Percentiles rank a stretch among this genome's conserved stretches.
Evolutionary conservation across 306 rosid genomes (phyloP).

Genomic region (Cyclanthera cordifolia): DNA sequence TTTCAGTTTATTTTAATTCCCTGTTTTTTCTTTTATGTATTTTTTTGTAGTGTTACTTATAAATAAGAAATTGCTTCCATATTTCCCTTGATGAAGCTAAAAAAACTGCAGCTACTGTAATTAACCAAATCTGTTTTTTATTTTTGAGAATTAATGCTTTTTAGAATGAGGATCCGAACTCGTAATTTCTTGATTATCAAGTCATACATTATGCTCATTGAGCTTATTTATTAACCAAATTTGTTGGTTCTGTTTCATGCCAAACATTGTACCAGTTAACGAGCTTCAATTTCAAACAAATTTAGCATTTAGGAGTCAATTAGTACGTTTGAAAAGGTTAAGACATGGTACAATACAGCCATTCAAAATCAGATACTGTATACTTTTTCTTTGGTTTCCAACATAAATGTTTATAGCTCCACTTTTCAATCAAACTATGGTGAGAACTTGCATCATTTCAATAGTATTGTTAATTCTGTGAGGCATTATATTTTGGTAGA

Average conservation of each 20-base stretch:
- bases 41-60: neutral
- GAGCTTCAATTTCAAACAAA: neutral
- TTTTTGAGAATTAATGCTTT: too few species aligned
- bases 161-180: too few species aligned
- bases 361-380: neutral
- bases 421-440: neutral
- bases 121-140: neutral
- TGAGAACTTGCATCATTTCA: neutral
- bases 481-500: neutral
- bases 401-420: neutral
- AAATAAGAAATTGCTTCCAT: neutral
- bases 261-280: neutral
- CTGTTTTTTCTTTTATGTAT: neutral
- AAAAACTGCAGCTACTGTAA: neutral
- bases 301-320: neutral
- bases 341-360: neutral
- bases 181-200: too few species aligned
- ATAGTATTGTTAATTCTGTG: neutral
- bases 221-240: too few species aligned
- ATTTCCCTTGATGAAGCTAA: neutral
- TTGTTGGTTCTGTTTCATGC: neutral
- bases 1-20: neutral
- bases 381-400: neutral
- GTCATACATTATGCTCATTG: too few species aligned
- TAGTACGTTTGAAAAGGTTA: neutral